Base-by-base conservation (phyloP, 2,329 filamentous ascomycete genomes). In the Saccharata proteae region DNA sequence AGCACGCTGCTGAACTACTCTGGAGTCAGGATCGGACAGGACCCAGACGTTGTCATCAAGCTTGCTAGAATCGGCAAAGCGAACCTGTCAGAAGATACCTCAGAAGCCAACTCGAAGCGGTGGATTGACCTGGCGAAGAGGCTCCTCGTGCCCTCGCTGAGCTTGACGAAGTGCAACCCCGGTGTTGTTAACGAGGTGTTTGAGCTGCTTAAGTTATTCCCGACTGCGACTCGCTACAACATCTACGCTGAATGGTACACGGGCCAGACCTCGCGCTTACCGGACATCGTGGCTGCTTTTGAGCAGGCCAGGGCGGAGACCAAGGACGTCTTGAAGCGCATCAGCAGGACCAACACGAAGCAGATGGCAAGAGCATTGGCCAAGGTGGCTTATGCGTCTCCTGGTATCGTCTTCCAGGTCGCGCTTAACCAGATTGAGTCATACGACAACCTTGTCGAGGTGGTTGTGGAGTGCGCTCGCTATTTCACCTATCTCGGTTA, bases 191-290 rank as follows among this genome's bases (percentile, higher is more conserved):
- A 88, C 42, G 82, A 90, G 34, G 74, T 94, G 2, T 98, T 82
- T 65, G 76, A 80, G 34, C 67, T 98, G 9, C 66, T 96, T 38
- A 79, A 76, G 44, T 66, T 76, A 30, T 96, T 83, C 49, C 75
- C 88, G 1, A 75, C 78, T 9, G 69, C 75, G 2, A 74, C 73
- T 6, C 74, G 90, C 37, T 98, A 88, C 59, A 76, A 74, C 29
- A 81, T 98, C 48, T 98, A 98, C 50, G 75, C 83, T 1, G 86
- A 94, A 53, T 98, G 90, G 84, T 88, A 83, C 45, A 76, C 74
- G 41, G 84, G 85, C 4, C 70, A 76, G 41, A 81, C 71, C 3
- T 90, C 83, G 4, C 70, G 83, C 18, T 58, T 80, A 16, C 79
- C 84, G 4, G 76, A 84, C 27, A 80, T 96, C 55, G 77, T 76